These are phyloP conservation scores for Flaveria ramosissima DNA, from an alignment of 129 eudicot species.

Conservation along the genomic window DNA sequence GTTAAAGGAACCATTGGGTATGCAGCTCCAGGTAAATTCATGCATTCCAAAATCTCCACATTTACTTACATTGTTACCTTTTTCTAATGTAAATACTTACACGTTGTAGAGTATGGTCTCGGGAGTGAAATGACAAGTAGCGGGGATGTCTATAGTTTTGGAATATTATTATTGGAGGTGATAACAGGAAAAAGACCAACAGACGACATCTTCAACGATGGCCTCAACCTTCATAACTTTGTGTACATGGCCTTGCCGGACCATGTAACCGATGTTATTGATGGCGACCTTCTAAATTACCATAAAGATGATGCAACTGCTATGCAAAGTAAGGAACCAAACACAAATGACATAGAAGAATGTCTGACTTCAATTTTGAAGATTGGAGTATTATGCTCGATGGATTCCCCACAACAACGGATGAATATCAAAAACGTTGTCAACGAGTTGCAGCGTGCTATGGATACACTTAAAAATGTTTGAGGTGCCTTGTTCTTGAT, in stretches of 20 bases:
- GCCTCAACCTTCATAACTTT: constrained; percentile 26
- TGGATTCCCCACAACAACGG: constrained; percentile 38
- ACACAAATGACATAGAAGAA: constrained; percentile 18
- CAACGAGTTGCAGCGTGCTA: constrained; percentile 15
- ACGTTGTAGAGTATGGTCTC: constrained; percentile 43
- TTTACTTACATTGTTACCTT: background rate
- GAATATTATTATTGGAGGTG: constrained; percentile 38
- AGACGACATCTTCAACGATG: constrained; percentile 22
- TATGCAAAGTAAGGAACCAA: background rate
- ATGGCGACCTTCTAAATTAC: constrained; percentile 14
- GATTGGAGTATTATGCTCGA: constrained; percentile 38
- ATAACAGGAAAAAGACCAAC: constrained; percentile 46
- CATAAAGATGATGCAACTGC: constrained; percentile 13
- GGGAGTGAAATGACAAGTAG: constrained; percentile 35
- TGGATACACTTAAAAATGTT: constrained; percentile 2
- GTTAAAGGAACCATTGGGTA: constrained; percentile 48
- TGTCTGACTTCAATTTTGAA: constrained; percentile 28
- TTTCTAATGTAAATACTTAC: background rate
- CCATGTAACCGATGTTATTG: constrained; percentile 31
- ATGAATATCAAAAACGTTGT: constrained; percentile 29
- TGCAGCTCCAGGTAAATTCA: constrained; percentile 38
- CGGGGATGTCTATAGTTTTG: constrained; percentile 50
- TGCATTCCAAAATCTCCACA: background rate
- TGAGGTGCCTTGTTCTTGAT: background rate
- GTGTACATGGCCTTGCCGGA: constrained; percentile 17